Conservation (phyloP, 305 asterid genomes). For the Fraxinus paxiana region DNA sequence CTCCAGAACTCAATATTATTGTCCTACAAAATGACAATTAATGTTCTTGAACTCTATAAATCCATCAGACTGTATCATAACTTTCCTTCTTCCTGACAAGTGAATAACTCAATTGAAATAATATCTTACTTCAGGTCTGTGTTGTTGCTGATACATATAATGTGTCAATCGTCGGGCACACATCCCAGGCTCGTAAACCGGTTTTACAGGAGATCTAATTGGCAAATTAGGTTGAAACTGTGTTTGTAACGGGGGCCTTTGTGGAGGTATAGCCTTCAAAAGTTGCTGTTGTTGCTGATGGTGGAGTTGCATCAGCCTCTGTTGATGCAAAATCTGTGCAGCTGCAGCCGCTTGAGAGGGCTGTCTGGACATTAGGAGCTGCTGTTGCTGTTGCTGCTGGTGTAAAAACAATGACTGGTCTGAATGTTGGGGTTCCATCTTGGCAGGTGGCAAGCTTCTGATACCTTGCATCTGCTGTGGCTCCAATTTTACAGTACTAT, state of each 20-base stretch:
- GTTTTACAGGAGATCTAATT: constrained; percentile 11
- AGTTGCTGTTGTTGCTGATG: constrained; percentile 3
- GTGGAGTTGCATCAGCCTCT: background rate
- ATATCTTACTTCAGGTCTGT: constrained; percentile 42
- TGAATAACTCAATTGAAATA: background rate
- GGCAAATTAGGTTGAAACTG: constrained; percentile 62
- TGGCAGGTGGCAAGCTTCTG: constrained; percentile 57
- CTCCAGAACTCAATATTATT: constrained; percentile 51
- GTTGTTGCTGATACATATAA: constrained; percentile 46
- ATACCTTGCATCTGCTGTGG: constrained; percentile 64
- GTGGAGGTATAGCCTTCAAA: constrained; percentile 50
- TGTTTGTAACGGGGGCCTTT: constrained; percentile 52
- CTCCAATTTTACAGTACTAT: constrained; percentile 63
- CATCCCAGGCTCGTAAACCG: constrained; percentile 39
- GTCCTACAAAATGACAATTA: constrained; percentile 33
- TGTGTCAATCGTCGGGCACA: constrained; percentile 44
- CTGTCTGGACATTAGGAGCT: constrained; percentile 8
- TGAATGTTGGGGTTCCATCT: constrained; percentile 43
- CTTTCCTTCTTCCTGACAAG: background rate
- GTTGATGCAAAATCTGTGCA: constrained; percentile 7
- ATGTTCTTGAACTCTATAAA: background rate
- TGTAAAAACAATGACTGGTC: background rate
- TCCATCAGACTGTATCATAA: background rate
- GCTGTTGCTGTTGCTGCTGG: background rate
- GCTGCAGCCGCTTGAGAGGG: constrained; percentile 11